phyloP scores from a whole-genome alignment of 1,284 basidiomycete genomes.

The Ustilago crameri region DNA sequence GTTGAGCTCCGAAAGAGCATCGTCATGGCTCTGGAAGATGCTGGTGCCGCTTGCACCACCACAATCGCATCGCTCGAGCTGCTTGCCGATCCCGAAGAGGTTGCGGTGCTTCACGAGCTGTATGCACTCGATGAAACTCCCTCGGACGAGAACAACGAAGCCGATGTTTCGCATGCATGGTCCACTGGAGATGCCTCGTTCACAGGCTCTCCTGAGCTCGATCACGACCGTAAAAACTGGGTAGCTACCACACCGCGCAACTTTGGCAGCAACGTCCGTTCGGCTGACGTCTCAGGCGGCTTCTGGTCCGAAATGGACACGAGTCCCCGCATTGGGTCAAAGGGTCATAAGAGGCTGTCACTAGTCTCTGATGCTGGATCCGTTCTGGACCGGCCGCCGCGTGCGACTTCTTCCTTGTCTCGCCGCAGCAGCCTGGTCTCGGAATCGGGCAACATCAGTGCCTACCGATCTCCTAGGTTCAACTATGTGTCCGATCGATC shows the following conservation, averaged over 20 bases:
- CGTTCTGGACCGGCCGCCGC: constrained; percentile 25
- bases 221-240: constrained; percentile 29
- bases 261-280: constrained; percentile 37
- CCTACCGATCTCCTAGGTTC: constrained; percentile 42
- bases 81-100: constrained; percentile 51
- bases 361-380: constrained; percentile 48
- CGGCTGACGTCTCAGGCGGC: constrained; percentile 7
- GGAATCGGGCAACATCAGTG: constrained; percentile 22
- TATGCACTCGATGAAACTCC: constrained; percentile 45
- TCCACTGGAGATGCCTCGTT: constrained; percentile 22
- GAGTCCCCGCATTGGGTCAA: constrained; percentile 20
- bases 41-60: constrained; percentile 28
- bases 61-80: constrained; percentile 17
- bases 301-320: constrained; percentile 6
- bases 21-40: constrained; percentile 38
- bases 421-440: constrained; percentile 42
- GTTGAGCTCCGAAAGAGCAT: constrained; percentile 41
- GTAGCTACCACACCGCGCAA: constrained; percentile 44
- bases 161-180: constrained; percentile 28
- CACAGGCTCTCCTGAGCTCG: constrained; percentile 23
- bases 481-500: constrained; percentile 41
- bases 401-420: constrained; percentile 32
- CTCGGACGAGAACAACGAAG: constrained; percentile 19
- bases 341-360: constrained; percentile 40
- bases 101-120: constrained; percentile 53